phyloP scores from a whole-genome alignment of 768 basidiomycete genomes.

The Rhizopogon vinicolor region DNA sequence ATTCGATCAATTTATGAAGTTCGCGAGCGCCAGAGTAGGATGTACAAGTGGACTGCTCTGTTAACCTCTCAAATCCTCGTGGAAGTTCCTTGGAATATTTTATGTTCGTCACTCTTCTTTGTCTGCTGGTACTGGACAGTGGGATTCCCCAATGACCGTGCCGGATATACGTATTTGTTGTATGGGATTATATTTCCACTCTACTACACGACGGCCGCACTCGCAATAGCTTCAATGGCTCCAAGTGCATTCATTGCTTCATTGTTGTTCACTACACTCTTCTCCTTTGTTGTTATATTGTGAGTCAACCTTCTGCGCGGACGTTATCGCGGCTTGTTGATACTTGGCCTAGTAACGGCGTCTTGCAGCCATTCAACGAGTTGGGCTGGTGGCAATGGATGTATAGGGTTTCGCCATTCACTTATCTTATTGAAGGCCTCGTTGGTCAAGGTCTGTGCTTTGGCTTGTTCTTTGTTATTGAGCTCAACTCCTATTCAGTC shows the following conservation, averaged over 20 bases:
- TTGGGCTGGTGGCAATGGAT: constrained; percentile 75
- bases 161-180: constrained; percentile 54
- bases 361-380: constrained; percentile 57
- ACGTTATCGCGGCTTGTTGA: not conserved
- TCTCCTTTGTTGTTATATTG: constrained; percentile 65
- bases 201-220: constrained; percentile 59
- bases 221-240: constrained; percentile 56
- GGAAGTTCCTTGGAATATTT: constrained; percentile 59
- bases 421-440: constrained; percentile 50
- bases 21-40: constrained; percentile 58
- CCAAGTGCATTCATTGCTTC: constrained; percentile 58
- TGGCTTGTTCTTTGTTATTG: not conserved
- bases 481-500: constrained; percentile 28
- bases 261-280: constrained; percentile 51
- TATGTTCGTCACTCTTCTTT: constrained; percentile 55
- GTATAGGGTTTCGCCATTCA: constrained; percentile 51
- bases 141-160: constrained; percentile 48
- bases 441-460: constrained; percentile 38
- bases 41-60: constrained; percentile 63
- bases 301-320: constrained; percentile 21
- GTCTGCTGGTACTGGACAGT: constrained; percentile 71
- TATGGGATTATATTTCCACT: constrained; percentile 50
- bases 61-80: constrained; percentile 50
- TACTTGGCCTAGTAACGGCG: constrained; percentile 44
- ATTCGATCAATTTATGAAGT: constrained; percentile 62